Evolutionary conservation across 768 basidiomycete genomes (phyloP).

Genomic region (Psilocybe subaeruginosa): DNA sequence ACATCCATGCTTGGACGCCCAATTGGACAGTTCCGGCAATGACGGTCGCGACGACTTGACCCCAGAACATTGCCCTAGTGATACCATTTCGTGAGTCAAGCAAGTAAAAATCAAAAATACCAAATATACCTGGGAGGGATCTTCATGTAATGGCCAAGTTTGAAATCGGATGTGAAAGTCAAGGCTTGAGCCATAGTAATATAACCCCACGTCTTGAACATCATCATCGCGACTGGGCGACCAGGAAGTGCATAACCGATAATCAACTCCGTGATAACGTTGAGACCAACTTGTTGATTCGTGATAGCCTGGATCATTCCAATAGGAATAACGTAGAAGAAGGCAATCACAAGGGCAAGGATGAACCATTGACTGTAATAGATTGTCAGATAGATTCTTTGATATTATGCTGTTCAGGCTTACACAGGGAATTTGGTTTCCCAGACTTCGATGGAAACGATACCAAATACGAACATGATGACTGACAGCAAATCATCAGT

Average conservation of each 20-base stretch:
- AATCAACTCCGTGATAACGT: conserved; percentile 80
- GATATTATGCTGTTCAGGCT: conserved; percentile 27
- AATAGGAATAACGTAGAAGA: conserved; percentile 74
- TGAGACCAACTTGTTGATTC: conserved; percentile 75
- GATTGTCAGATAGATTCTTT: not conserved
- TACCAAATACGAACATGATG: conserved; percentile 67
- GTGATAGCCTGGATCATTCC: conserved; percentile 74
- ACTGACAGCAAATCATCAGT: conserved; percentile 29
- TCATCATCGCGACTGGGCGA: conserved; percentile 79
- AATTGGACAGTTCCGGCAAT: conserved; percentile 76
- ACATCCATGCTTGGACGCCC: conserved; percentile 80
- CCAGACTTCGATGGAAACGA: conserved; percentile 76
- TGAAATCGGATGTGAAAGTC: conserved; percentile 74
- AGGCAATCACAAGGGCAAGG: conserved; percentile 65
- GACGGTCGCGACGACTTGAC: conserved; percentile 67
- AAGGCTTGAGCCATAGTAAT: conserved; percentile 72
- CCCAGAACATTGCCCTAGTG: conserved; percentile 62
- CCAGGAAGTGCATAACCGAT: conserved; percentile 83
- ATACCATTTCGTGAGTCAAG: not conserved
- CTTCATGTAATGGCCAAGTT: conserved; percentile 81
- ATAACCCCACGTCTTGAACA: conserved; percentile 86
- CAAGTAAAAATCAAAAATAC: not conserved
- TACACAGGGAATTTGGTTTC: conserved; percentile 73
- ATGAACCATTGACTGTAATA: conserved; percentile 52
- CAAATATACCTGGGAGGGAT: conserved; percentile 57